A percentile compares a stretch with the other conserved stretches of the same genome.
These are phyloP conservation scores for Murraya paniculata DNA, from an alignment of 345 rosid species.

Conservation along the genomic window DNA sequence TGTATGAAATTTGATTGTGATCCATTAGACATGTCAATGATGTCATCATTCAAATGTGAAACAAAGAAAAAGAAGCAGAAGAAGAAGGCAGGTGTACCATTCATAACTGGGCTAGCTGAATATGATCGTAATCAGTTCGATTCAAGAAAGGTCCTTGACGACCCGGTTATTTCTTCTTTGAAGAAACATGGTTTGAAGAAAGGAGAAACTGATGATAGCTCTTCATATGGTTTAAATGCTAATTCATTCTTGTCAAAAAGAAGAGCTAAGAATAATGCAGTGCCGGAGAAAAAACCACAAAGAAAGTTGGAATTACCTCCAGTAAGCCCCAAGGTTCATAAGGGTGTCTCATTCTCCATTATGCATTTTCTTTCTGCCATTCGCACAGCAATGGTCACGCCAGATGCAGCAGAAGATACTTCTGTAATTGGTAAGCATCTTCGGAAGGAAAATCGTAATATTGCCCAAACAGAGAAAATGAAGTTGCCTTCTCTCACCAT, in stretches of 20 bases:
- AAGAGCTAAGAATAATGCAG: not conserved
- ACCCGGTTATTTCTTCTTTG: constrained; percentile 7
- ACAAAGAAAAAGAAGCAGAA: not conserved
- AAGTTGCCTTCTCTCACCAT: constrained; percentile 66
- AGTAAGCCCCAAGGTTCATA: constrained; percentile 44
- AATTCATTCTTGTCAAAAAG: not conserved
- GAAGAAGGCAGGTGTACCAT: not conserved
- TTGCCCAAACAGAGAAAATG: constrained; percentile 37
- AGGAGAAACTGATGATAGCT: not conserved
- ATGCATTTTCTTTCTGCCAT: constrained; percentile 95
- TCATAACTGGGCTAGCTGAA: not conserved
- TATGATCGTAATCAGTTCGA: constrained; percentile 1
- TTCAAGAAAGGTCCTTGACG: constrained; percentile 9
- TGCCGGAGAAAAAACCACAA: constrained; percentile 25
- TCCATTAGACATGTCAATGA: not conserved
- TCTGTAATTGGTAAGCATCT: constrained; percentile 12
- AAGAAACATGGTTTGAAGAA: constrained; percentile 10
- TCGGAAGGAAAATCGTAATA: not conserved
- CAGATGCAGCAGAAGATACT: constrained; percentile 51
- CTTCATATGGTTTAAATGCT: not conserved
- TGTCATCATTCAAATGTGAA: not conserved
- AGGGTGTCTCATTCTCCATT: constrained; percentile 90
- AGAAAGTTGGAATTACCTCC: constrained; percentile 21
- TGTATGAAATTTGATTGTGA: not conserved
- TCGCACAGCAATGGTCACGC: constrained; percentile 72